Base-by-base conservation (phyloP, 805 yeast species). In the Candida succiphila region DNA sequence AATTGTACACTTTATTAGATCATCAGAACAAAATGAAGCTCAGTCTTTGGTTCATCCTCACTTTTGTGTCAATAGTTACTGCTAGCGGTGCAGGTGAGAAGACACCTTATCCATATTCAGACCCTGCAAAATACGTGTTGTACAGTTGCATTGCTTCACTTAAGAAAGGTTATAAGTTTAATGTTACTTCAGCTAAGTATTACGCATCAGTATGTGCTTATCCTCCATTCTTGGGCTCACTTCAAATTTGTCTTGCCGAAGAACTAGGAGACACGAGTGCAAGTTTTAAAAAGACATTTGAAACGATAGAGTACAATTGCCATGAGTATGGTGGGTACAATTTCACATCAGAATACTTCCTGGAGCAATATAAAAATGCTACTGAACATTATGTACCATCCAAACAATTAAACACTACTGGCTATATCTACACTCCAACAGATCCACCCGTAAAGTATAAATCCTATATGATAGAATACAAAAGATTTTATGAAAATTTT, bases 401-500 rank as follows among this genome's bases (percentile, higher is more conserved):
- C 7, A 12, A 24, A 6, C 15, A 24, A 15, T 7, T 9, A 7
- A 24, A 9, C n/a, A 15, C n/a, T 6, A 9, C 7, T 24, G 6
- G 10, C 10, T 12, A 7, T 24, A 24, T 24, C 10, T 24, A 24
- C n/a, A 12, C 26, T 12, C 26, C 26, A 24, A 24, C 14, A 9
- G n/a, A 24, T n/a, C 6, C n/a, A 13, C n/a, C 26, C 7, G n/a
- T 24, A 12, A 12, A 13, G 40, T 13, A 12, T 12, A n/a, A n/a
- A 12, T 24, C 14, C 10, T 24, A 9, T 7, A 12, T 12, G 10
- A 24, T 12, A 12, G 14, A 24, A 12, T 24, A 24, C 14, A 15
- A 24, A 21, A 10, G 10, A 8, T 44, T 37, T 23, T 48, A 48
- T 27, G 26, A 32, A 3, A 51, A 53, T 25, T 27, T 39, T 13